These are phyloP conservation scores for Anthostomella pinea DNA, from an alignment of 2,329 filamentous ascomycete genomes.

Conservation along the genomic window DNA sequence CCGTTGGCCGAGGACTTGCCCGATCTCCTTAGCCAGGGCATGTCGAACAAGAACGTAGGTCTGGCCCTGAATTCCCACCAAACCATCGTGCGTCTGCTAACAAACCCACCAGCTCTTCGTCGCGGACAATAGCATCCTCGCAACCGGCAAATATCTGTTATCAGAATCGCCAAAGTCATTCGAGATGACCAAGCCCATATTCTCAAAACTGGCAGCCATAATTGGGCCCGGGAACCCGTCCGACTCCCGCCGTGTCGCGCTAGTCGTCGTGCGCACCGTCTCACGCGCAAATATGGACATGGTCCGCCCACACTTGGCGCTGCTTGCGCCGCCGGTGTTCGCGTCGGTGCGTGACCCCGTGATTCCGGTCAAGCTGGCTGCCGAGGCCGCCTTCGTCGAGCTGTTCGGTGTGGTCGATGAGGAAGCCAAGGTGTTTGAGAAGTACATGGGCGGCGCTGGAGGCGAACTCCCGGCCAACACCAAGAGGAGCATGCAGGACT, in stretches of 20 bases:
- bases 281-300: constrained; percentile 76
- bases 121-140: constrained; percentile 82
- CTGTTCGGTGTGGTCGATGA: constrained; percentile 88
- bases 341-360: constrained; percentile 84
- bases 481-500: constrained; percentile 91
- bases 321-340: constrained; percentile 83
- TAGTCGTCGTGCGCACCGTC: constrained; percentile 85
- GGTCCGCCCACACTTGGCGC: constrained; percentile 73
- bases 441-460: constrained; percentile 71
- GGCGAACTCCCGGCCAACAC: constrained; percentile 65
- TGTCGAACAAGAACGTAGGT: constrained; percentile 72
- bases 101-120: constrained; percentile 64
- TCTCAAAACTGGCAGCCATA: constrained; percentile 71
- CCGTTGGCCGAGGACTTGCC: constrained; percentile 70
- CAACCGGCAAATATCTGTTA: constrained; percentile 86
- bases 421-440: constrained; percentile 83
- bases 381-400: constrained; percentile 89
- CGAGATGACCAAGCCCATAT: constrained; percentile 74
- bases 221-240: constrained; percentile 75
- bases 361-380: constrained; percentile 92
- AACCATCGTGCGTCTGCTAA: constrained; percentile 4
- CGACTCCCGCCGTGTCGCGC: constrained; percentile 79
- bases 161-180: constrained; percentile 65
- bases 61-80: constrained; percentile 18
- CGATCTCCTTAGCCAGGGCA: constrained; percentile 74